Percentiles rank a stretch among this genome's conserved stretches.
phyloP scores from a whole-genome alignment of 2,329 filamentous ascomycete genomes.

The Pseudogymnoascus sp. region DNA sequence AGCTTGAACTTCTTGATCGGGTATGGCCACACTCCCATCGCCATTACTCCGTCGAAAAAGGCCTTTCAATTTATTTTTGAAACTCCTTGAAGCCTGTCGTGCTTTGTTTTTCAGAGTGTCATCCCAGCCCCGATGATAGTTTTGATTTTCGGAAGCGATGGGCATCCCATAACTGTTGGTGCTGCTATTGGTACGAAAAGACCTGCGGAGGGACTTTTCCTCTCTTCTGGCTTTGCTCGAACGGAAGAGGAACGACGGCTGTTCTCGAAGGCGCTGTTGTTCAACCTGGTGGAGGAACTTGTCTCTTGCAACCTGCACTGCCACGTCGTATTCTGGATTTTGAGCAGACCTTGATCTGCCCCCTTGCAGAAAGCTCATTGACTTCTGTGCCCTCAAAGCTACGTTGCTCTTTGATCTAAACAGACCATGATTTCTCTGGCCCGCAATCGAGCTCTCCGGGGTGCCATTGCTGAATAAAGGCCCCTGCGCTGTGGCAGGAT shows the following conservation, averaged over 20 bases:
- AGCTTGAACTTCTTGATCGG: constrained; percentile 46
- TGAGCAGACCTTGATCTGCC: constrained; percentile 24
- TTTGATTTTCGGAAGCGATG: constrained; percentile 22
- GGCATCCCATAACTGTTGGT: constrained; percentile 30
- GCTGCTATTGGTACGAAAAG: constrained; percentile 42
- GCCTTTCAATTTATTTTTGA: constrained; percentile 54
- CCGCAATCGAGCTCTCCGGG: constrained; percentile 9
- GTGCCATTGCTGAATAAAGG: constrained; percentile 26
- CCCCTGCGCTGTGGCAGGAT: constrained; percentile 20
- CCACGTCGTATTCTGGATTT: constrained; percentile 28
- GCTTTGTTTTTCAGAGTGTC: constrained; percentile 42
- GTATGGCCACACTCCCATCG: constrained; percentile 32
- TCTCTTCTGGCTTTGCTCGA: constrained; percentile 23
- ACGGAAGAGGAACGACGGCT: constrained; percentile 39
- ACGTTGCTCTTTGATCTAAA: constrained; percentile 19
- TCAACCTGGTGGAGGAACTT: constrained; percentile 31
- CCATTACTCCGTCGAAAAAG: constrained; percentile 42
- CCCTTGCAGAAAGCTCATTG: constrained; percentile 44
- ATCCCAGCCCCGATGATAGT: constrained; percentile 23
- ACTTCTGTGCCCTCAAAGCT: constrained; percentile 41
- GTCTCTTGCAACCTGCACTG: constrained; percentile 32
- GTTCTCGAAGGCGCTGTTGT: constrained; percentile 32
- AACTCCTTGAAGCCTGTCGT: constrained; percentile 52
- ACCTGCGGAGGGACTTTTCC: constrained; percentile 36
- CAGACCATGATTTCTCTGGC: not conserved